Evolutionary conservation across 176 grass and related monocot species (phyloP).

Genomic region (Oryza meyeriana): DNA sequence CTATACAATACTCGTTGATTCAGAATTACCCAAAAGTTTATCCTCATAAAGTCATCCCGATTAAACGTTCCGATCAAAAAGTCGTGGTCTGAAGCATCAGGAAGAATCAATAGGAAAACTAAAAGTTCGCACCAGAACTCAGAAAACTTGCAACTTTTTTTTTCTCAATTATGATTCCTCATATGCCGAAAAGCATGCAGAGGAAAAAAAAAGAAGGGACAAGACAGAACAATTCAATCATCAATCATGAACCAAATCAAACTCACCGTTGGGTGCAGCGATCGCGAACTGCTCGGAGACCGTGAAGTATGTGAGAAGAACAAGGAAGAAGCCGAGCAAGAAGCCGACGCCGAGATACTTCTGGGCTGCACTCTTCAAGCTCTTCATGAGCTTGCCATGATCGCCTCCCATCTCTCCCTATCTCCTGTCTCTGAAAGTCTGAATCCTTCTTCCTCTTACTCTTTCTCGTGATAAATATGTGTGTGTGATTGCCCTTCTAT

Average conservation of each 20-base stretch:
- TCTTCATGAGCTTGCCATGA: constrained; percentile 55
- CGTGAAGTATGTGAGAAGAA: constrained; percentile 73
- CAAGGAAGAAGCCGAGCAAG: constrained; percentile 78
- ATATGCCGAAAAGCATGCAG: background rate
- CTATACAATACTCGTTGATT: background rate
- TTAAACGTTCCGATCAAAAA: background rate
- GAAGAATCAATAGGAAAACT: background rate
- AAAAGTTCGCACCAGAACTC: background rate
- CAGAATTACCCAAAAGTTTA: background rate
- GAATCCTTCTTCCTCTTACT: background rate
- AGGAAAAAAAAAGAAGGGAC: too few species aligned
- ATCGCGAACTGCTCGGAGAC: constrained; percentile 67
- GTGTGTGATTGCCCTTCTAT: background rate
- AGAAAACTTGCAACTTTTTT: background rate
- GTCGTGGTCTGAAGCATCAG: background rate
- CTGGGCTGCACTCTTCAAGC: constrained; percentile 45
- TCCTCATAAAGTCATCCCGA: background rate
- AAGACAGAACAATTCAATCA: background rate
- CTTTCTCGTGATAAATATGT: constrained; percentile 5
- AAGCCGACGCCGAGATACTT: constrained; percentile 58
- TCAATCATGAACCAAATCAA: background rate
- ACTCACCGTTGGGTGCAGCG: constrained; percentile 63
- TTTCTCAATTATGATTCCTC: background rate
- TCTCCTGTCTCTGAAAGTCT: background rate
- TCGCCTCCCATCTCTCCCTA: constrained; percentile 39